Evolutionary conservation across 148 eudicot genomes (phyloP).

Genomic region (Hydrangea macrophylla): DNA sequence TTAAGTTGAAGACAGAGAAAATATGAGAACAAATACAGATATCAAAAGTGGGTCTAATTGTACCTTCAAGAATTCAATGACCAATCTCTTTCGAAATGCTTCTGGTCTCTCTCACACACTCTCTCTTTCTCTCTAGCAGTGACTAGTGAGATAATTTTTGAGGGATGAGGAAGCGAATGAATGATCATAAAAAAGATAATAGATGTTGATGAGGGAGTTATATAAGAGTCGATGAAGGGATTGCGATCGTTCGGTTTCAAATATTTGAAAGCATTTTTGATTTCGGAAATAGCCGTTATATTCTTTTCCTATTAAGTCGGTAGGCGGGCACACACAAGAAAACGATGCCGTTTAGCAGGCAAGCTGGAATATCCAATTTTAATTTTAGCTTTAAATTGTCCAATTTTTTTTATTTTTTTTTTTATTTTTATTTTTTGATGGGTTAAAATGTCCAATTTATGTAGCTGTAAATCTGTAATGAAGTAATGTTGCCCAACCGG

Average conservation of each 20-base stretch:
- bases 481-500: too few species aligned
- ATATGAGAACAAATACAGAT: neutral
- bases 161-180: neutral
- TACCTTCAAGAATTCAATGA: neutral
- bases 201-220: neutral
- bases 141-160: too few species aligned
- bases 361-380: too few species aligned
- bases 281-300: constrained; percentile 3
- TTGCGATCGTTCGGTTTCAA: constrained; percentile 7
- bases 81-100: neutral
- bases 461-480: too few species aligned
- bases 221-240: neutral
- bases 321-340: neutral
- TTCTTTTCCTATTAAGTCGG: constrained; percentile 3
- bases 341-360: too few species aligned
- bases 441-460: too few species aligned
- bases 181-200: neutral
- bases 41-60: neutral
- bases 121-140: too few species aligned
- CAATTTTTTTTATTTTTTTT: too few species aligned
- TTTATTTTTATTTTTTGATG: too few species aligned
- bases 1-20: neutral
- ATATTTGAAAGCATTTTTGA: constrained; percentile 2
- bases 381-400: too few species aligned
- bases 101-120: neutral